Evolutionary conservation across 2,329 filamentous ascomycete genomes (phyloP).

Genomic region (Coniochaeta pulveracea): DNA sequence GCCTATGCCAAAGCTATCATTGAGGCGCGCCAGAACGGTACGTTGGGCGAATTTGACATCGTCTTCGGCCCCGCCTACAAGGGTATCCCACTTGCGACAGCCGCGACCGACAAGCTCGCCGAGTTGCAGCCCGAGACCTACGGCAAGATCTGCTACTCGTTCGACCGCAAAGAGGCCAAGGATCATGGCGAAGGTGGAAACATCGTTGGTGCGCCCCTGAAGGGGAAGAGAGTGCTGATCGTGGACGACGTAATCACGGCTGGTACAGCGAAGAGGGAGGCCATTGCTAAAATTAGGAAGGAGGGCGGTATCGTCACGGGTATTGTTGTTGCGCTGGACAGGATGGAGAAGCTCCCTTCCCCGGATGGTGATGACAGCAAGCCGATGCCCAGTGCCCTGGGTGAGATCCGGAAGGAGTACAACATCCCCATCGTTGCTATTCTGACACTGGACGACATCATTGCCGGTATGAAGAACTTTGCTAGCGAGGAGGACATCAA

Average conservation of each 20-base stretch:
- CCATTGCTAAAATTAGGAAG: constrained; percentile 76
- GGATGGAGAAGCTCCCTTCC: constrained; percentile 69
- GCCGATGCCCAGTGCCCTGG: constrained; percentile 69
- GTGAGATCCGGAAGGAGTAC: constrained; percentile 73
- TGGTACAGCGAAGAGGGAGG: constrained; percentile 86
- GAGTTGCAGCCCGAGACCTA: constrained; percentile 56
- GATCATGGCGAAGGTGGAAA: constrained; percentile 89
- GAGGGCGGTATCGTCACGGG: constrained; percentile 79
- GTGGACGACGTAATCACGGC: constrained; percentile 96
- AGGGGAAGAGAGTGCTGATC: constrained; percentile 77
- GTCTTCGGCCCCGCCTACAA: constrained; percentile 95
- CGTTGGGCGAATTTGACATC: constrained; percentile 60
- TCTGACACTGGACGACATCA: constrained; percentile 74
- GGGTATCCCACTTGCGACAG: constrained; percentile 80
- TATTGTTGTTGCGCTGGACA: constrained; percentile 79
- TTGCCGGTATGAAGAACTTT: constrained; percentile 52
- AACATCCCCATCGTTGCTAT: constrained; percentile 76
- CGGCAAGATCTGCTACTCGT: constrained; percentile 67
- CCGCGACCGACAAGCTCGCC: constrained; percentile 65
- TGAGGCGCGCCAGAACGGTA: constrained; percentile 27
- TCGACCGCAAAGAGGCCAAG: constrained; percentile 95
- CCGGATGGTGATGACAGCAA: constrained; percentile 55
- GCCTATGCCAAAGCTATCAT: constrained; percentile 66
- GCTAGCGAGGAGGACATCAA: constrained; percentile 51
- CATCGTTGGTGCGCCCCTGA: constrained; percentile 78